Percentiles rank a stretch among this genome's conserved stretches.
Evolutionary conservation across 169 alveolate genomes (phyloP).

Genomic region (Eimeria tenella): DNA sequence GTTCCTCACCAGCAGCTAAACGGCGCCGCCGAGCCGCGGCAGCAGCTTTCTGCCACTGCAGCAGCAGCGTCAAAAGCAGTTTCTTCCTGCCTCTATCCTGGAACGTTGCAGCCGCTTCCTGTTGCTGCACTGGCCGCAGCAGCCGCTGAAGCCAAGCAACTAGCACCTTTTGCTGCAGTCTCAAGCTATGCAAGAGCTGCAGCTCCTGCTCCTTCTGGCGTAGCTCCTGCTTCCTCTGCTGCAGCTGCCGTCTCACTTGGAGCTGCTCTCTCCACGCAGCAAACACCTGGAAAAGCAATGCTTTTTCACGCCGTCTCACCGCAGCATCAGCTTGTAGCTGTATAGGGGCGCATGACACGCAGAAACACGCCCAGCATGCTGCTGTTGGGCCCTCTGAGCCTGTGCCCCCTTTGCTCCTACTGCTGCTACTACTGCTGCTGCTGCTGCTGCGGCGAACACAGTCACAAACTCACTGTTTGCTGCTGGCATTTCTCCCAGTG

Average conservation of each 20-base stretch:
- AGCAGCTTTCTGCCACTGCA: not conserved
- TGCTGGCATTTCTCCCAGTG: conserved; percentile 13
- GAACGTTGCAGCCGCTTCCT: conserved; percentile 25
- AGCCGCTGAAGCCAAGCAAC: conserved; percentile 69
- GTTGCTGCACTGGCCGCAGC: conserved; percentile 60
- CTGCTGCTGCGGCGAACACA: conserved; percentile 4
- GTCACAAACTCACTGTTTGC: conserved; percentile 14
- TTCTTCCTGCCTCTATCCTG: not conserved
- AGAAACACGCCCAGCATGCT: not conserved
- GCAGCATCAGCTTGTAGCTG: conserved; percentile 32
- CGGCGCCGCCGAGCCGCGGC: conserved; percentile 12
- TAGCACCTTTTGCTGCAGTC: conserved; percentile 44
- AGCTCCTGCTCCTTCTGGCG: conserved; percentile 34
- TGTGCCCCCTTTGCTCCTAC: not conserved
- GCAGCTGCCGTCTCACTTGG: conserved; percentile 27
- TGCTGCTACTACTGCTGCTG: conserved; percentile 30
- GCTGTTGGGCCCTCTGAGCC: not conserved
- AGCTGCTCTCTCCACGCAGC: conserved; percentile 31
- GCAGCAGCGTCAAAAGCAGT: conserved; percentile 21
- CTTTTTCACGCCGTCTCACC: not conserved
- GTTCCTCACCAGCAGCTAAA: not conserved
- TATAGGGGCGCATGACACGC: not conserved
- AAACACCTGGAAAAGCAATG: conserved; percentile 16
- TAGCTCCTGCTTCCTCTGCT: conserved; percentile 26
- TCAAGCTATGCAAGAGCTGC: conserved; percentile 21